These are phyloP conservation scores for Chionographis japonica DNA, from an alignment of 106 monocot genomes.

Conservation along the genomic window DNA sequence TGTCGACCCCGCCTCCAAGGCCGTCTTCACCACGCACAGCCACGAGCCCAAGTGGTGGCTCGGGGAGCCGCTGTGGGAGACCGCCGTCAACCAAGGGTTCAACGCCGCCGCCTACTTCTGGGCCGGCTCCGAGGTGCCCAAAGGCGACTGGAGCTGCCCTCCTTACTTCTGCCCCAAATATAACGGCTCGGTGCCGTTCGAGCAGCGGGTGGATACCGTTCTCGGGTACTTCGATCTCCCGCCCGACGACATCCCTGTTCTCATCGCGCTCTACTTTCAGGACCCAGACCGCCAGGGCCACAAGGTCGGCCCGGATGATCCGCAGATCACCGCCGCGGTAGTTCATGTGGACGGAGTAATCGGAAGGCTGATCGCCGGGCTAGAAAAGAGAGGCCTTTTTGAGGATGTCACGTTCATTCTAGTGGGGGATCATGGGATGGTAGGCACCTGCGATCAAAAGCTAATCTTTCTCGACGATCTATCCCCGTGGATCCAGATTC, in stretches of 20 bases:
- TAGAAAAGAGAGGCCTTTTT: conserved; percentile 72
- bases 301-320: conserved; percentile 61
- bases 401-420: conserved; percentile 68
- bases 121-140: conserved; percentile 71
- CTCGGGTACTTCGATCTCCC: conserved; percentile 70
- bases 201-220: conserved; percentile 53
- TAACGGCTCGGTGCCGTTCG: conserved; percentile 55
- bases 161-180: conserved; percentile 44
- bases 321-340: conserved; percentile 49
- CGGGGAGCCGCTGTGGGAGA: conserved; percentile 81
- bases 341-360: conserved; percentile 40
- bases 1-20: conserved; percentile 40
- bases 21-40: conserved; percentile 33
- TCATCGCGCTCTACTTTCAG: conserved; percentile 66
- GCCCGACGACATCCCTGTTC: conserved; percentile 33
- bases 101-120: conserved; percentile 68
- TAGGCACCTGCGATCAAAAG: conserved; percentile 56
- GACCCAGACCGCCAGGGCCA: conserved; percentile 79
- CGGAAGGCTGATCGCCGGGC: conserved; percentile 56
- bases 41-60: conserved; percentile 81
- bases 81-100: conserved; percentile 42
- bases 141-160: conserved; percentile 63
- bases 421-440: conserved; percentile 81
- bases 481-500: conserved; percentile 51
- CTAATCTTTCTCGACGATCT: conserved; percentile 53